These are phyloP conservation scores for Paxillus involutus DNA, from an alignment of 768 basidiomycete species.

Conservation along the genomic window DNA sequence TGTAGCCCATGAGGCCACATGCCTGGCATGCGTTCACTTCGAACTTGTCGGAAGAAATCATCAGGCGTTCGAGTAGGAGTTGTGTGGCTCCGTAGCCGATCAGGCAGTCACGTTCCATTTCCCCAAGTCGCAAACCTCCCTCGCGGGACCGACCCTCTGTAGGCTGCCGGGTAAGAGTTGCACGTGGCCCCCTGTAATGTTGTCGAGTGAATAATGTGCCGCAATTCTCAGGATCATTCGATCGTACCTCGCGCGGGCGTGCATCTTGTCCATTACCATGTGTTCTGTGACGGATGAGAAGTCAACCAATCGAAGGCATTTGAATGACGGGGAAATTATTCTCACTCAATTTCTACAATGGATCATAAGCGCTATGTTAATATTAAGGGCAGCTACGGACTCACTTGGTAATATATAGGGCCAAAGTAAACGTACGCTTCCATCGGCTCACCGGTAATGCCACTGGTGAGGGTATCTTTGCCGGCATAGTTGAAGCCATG, in stretches of 20 bases:
- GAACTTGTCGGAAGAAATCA: constrained; percentile 99
- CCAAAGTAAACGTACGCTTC: constrained; percentile 99
- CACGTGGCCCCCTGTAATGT: constrained; percentile 81
- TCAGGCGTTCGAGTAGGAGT: constrained; percentile 91
- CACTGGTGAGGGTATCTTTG: constrained; percentile 99
- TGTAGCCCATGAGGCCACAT: constrained; percentile 93
- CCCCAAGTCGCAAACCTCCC: constrained; percentile 93
- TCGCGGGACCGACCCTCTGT: constrained; percentile 98
- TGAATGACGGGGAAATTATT: neutral
- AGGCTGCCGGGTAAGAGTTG: constrained; percentile 94
- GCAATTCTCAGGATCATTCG: constrained; percentile 9
- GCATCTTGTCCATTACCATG: constrained; percentile 99
- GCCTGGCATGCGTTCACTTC: constrained; percentile 94
- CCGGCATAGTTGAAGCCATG: constrained; percentile 96
- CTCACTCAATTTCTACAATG: constrained; percentile 87
- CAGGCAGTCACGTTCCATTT: constrained; percentile 99
- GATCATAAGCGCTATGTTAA: constrained; percentile 3
- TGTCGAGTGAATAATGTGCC: constrained; percentile 5
- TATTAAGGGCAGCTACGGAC: constrained; percentile 16
- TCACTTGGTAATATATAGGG: constrained; percentile 95
- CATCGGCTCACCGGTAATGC: constrained; percentile 94
- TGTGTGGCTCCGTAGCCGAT: constrained; percentile 99
- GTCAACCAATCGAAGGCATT: constrained; percentile 9
- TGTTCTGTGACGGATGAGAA: constrained; percentile 56
- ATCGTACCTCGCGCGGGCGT: constrained; percentile 87